Conservation (phyloP, 495 filamentous ascomycete species). For the Podospora pseudopauciseta region DNA sequence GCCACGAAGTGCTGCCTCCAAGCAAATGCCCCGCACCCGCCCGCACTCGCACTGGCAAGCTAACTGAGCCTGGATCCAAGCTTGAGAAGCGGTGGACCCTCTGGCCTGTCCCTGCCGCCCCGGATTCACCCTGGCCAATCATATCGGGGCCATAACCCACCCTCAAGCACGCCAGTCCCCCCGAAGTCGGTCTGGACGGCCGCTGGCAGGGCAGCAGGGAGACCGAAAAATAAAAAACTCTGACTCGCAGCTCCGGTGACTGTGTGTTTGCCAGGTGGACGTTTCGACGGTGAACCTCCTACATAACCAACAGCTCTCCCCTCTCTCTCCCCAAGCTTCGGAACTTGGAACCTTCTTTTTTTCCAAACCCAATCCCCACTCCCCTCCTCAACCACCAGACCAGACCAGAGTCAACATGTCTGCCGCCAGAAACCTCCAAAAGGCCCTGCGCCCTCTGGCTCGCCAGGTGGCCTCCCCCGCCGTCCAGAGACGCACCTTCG, state of each 20-base stretch:
- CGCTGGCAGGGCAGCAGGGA: slow-evolving; percentile 20
- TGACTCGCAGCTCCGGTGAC: slow-evolving; percentile 26
- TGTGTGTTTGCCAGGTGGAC: slow-evolving; percentile 8
- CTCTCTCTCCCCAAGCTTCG: not conserved
- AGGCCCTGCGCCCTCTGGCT: slow-evolving; percentile 73
- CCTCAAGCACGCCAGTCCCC: slow-evolving; percentile 12
- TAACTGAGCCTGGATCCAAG: slow-evolving; percentile 3
- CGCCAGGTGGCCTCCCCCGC: slow-evolving; percentile 66
- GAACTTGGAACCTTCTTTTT: slow-evolving; percentile 20
- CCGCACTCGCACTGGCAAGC: slow-evolving; percentile 2
- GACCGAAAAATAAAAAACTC: slow-evolving; percentile 25
- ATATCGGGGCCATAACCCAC: slow-evolving; percentile 18
- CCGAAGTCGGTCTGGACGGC: slow-evolving; percentile 32
- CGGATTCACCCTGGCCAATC: slow-evolving; percentile 23
- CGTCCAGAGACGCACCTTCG: slow-evolving; percentile 66
- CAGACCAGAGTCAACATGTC: slow-evolving; percentile 56
- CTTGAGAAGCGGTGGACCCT: not conserved
- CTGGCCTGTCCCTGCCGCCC: slow-evolving; percentile 16
- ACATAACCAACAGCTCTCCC: slow-evolving; percentile 2
- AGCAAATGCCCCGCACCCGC: not conserved
- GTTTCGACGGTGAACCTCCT: slow-evolving; percentile 24
- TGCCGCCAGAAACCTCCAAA: slow-evolving; percentile 75
- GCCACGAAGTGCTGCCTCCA: not conserved
- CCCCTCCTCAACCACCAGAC: slow-evolving; percentile 13
- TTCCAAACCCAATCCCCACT: slow-evolving; percentile 22